Conservation (phyloP, 257 asterid genomes). For the Anisodus tanguticus region DNA sequence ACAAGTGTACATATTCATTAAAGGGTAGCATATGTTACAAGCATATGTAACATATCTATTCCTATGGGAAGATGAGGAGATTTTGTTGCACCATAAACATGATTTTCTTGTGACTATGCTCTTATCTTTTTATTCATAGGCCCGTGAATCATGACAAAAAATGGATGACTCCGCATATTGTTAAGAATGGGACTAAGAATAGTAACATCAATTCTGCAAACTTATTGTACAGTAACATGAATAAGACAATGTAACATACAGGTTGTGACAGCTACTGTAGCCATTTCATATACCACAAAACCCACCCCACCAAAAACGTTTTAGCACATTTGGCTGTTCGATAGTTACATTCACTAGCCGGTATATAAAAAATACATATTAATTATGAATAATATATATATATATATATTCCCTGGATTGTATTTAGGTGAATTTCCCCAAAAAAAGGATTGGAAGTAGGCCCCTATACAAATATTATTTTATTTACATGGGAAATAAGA, state of each 20-base stretch:
- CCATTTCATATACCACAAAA: not conserved
- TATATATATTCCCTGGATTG: no score
- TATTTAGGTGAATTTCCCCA: no score
- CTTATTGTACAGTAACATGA: not conserved
- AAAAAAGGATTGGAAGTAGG: no score
- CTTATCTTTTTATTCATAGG: not conserved
- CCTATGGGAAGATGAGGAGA: not conserved
- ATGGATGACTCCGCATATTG: not conserved
- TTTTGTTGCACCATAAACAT: conserved; percentile 1
- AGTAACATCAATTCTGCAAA: not conserved
- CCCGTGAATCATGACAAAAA: not conserved
- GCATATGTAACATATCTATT: not conserved
- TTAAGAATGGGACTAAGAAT: not conserved
- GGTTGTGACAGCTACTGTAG: not conserved
- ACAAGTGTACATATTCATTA: not conserved
- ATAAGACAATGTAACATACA: conserved; percentile 7
- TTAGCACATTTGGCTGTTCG: no score
- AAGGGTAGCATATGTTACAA: not conserved
- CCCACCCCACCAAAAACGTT: no score
- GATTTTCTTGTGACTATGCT: not conserved
- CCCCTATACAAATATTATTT: not conserved
- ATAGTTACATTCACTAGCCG: no score
- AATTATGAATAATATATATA: no score
- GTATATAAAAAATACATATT: no score
- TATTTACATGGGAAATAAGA: not conserved